Base-by-base conservation (phyloP, 306 rosid species). In the Castanopsis chinensis region DNA sequence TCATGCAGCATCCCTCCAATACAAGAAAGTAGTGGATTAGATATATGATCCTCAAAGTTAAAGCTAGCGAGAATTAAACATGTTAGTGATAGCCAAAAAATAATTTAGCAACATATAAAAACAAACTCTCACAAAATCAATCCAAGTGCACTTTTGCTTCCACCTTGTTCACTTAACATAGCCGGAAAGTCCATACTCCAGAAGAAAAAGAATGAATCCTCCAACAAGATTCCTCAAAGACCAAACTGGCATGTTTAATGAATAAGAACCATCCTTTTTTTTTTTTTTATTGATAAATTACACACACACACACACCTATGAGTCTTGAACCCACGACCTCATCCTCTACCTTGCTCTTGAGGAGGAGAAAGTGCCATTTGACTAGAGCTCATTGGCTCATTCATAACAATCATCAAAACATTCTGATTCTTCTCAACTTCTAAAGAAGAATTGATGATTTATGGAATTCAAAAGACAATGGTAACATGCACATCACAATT, bases 401-500 rank as follows among this genome's bases (percentile, higher is more conserved):
- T 11, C 70, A 12, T 30, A 30, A 28, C 17, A 64, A 30, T 28
- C 33, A 64, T 64, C 41, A 64, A 64, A 30, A 11, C 13, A 64
- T 30, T 64, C 70, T 64, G 19, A 30, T 17, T 30, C 41, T 64
- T 17, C n/a, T 64, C 45, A 28, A 64, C 70, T 49, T 49, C 17
- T 49, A 12, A 13, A 49, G 53, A 49, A 49, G 53, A 49, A 49
- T 3, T 49, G 53, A 49, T 49, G 53, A 49, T 49, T 49, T 49
- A 49, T 81, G 14, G 11, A 23, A 76, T 27, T 60, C 51, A 43
- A 67, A 77, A 43, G 68, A 20, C 25, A 76, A 67, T 28, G 49
- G 71, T 63, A 17, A 18, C 49, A 77, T 83, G 71, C 70, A 57
- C 23, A 75, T 76, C 41, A 82, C 56, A 56, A 73, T 27, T 72